phyloP scores from a whole-genome alignment of 345 rosid genomes.

The Bruguiera sexangula region DNA sequence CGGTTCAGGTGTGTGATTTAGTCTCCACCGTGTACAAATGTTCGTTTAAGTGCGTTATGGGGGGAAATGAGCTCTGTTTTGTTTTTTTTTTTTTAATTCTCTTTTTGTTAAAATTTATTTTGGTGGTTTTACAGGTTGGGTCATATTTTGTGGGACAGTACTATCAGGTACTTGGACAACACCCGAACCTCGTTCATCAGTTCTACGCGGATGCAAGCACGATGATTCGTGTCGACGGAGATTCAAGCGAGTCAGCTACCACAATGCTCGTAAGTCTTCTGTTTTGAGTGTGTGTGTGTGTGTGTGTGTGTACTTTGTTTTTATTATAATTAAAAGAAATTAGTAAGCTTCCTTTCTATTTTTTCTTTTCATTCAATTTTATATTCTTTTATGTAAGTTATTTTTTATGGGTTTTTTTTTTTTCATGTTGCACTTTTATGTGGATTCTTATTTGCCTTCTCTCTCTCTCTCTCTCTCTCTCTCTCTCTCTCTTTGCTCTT shows the following conservation, averaged over 20 bases:
- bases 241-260: conserved; percentile 58
- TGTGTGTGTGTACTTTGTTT: too few species aligned
- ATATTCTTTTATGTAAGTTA: too few species aligned
- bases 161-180: conserved; percentile 78
- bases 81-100: background rate
- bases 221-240: conserved; percentile 79
- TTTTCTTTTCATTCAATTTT: background rate
- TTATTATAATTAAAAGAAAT: background rate
- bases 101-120: background rate
- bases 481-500: too few species aligned
- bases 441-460: too few species aligned
- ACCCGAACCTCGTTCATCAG: conserved; percentile 82
- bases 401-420: too few species aligned
- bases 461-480: too few species aligned
- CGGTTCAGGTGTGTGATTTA: conserved; percentile 43
- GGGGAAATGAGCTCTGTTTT: background rate
- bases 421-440: too few species aligned
- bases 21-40: background rate
- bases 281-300: background rate
- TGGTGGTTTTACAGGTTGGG: conserved; percentile 55
- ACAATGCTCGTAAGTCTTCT: conserved; percentile 54
- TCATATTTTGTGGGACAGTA: conserved; percentile 93
- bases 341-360: background rate
- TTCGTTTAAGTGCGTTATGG: too few species aligned
- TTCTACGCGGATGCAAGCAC: conserved; percentile 71